Base-by-base conservation (phyloP, 176 grass and related monocot genomes). In the Zizania latifolia region DNA sequence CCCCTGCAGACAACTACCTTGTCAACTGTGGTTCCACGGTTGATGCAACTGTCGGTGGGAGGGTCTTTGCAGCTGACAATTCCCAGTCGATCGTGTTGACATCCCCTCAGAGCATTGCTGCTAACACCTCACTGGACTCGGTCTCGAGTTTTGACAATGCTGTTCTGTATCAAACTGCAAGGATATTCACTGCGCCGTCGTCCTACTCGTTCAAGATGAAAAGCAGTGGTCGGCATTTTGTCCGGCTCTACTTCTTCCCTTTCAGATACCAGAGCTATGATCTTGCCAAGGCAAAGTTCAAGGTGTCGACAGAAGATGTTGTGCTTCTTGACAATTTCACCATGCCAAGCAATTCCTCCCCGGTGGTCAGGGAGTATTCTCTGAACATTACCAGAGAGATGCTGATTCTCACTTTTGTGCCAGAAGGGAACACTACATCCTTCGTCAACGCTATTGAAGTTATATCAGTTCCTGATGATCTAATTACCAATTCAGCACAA, bases 361-460 rank as follows among this genome's bases (percentile, higher is more conserved):
- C 80, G 12, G 34, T 86, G 43, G 77, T 87, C 75, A 94, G 79
- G 78, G 94, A 98, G 65, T 94, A 89, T 30, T 89, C 70, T 23
- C 76, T 98, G 44, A 89, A 92, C 67, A 62, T 98, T 38, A 89
- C 86, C 17, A 78, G 58, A 38, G 84, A 89, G 64, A 78, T 76
- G 76, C 85, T 98, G 54, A 80, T 84, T 31, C 74, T 98, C 4
- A 81, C 87, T 26, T 98, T 98, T 59, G 86, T 98, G 76, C 94
- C 94, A 2, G 64, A 75, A 39, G 86, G 81, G 37, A 90, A 78
- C 48, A 12, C 8, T 51, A 35, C 32, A 1, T 85, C 72, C 30
- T 98, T 98, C 11, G 32, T 98, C 27, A 98, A 89, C 66, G 94
- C 85, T 3, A 89, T 98, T 22, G 90, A 98, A 61, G 89, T 98